A percentile compares a stretch with the other conserved stretches of the same genome.
Evolutionary conservation across 2,329 filamentous ascomycete species (phyloP).

Genomic region (Colletotrichum chlorophyti): DNA sequence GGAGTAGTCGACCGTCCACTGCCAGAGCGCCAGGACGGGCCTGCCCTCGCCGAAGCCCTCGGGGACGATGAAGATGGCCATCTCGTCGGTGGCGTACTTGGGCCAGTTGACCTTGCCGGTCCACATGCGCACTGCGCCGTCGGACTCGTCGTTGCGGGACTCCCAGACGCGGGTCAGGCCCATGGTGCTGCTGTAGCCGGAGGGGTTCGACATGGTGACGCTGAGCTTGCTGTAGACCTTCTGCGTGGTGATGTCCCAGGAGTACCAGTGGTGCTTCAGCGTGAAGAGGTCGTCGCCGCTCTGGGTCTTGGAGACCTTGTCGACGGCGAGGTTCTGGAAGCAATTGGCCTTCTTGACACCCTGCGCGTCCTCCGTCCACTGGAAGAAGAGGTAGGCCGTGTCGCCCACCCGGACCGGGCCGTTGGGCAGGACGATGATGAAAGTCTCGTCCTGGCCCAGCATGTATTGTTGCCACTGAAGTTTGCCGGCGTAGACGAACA

Average conservation of each 20-base stretch:
- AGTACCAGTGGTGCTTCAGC: neutral
- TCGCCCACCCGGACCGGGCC: slow-evolving; percentile 1
- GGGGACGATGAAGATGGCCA: neutral
- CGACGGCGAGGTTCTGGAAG: neutral
- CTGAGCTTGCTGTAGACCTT: neutral
- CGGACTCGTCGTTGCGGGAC: neutral
- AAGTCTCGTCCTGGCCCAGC: neutral
- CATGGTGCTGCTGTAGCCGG: neutral
- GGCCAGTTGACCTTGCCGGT: slow-evolving; percentile 4
- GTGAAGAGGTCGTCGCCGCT: slow-evolving; percentile 3
- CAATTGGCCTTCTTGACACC: neutral
- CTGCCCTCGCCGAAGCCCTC: neutral
- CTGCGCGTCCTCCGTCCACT: neutral
- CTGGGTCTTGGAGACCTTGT: neutral
- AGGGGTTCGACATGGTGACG: neutral
- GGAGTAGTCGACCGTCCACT: neutral
- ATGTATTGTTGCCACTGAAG: neutral
- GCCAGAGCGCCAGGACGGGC: neutral
- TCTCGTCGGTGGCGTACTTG: neutral
- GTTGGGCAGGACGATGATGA: neutral
- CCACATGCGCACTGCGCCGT: neutral
- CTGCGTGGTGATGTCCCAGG: neutral
- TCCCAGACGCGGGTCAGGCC: neutral
- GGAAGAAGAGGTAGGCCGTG: slow-evolving; percentile 5
- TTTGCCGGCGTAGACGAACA: slow-evolving; percentile 2